phyloP scores from a whole-genome alignment of 1,284 basidiomycete species.

The Fistulinella cinereoalba region DNA sequence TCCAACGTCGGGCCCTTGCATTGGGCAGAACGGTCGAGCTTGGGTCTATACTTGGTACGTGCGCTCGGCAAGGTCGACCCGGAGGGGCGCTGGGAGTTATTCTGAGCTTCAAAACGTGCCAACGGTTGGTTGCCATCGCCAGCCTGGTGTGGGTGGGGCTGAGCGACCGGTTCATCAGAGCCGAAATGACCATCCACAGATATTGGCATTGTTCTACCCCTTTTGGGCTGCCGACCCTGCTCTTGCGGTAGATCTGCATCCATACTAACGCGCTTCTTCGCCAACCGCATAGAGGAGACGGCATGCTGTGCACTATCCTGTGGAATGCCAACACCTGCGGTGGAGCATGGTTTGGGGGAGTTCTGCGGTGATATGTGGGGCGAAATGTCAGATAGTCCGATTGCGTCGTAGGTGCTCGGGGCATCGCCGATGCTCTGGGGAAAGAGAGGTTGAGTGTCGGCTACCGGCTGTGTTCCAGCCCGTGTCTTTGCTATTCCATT shows the following conservation, averaged over 20 bases:
- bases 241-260: slow-evolving; percentile 20
- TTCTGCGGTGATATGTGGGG: slow-evolving; percentile 37
- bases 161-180: slow-evolving; percentile 15
- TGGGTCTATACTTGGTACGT: slow-evolving; percentile 32
- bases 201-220: slow-evolving; percentile 19
- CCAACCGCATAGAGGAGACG: slow-evolving; percentile 28
- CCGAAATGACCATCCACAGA: slow-evolving; percentile 9
- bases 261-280: slow-evolving; percentile 36
- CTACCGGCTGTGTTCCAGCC: slow-evolving; percentile 6
- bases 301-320: slow-evolving; percentile 15
- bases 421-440: slow-evolving; percentile 2
- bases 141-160: slow-evolving; percentile 1
- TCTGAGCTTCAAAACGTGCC: slow-evolving; percentile 9
- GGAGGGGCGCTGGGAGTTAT: slow-evolving; percentile 1
- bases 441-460: neutral
- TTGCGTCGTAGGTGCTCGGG: slow-evolving; percentile 19
- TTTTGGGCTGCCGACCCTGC: slow-evolving; percentile 29
- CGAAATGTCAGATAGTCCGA: slow-evolving; percentile 52
- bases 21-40: slow-evolving; percentile 4
- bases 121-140: neutral
- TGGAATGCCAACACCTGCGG: slow-evolving; percentile 11
- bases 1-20: slow-evolving; percentile 19
- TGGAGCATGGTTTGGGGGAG: slow-evolving; percentile 4
- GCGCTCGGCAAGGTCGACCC: slow-evolving; percentile 20
- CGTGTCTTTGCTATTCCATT: slow-evolving; percentile 6